Base-by-base conservation (phyloP, 768 basidiomycete genomes). In the Lentinula aciculospora region DNA sequence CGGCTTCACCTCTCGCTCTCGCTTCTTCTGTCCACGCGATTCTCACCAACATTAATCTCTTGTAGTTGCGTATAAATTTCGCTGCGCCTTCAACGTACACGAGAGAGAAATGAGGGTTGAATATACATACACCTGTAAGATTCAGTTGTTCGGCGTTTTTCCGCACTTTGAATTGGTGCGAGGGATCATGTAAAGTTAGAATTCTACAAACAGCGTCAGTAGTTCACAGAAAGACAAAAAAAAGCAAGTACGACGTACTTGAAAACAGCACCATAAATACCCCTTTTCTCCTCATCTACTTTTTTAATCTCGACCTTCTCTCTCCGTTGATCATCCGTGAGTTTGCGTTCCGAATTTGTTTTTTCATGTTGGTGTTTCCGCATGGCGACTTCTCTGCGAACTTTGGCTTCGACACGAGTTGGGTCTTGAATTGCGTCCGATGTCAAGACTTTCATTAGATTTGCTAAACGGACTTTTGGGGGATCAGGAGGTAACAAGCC, bases 381-480 rank as follows among this genome's bases (percentile, higher is more conserved):
- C 77, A 87, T 88, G 0, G 91, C 90, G 28, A 98, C 96, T 69
- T 99, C 97, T 32, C 92, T 80, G 46, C 94, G 80, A 13, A 99
- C 95, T 31, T 92, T 88, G 4, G 96, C 96, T 70, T 99, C 97
- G 3, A 99, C 93, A 51, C 94, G 86, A 2, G 97, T 99, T 0
- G 97, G 97, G 68, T 98, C 97, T 81, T 94, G 91, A 25, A 99
- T 88, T 0, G 95, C 96, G 66, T 98, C 94, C 8, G 92, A 91
- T 0, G 97, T 98, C 27, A 99, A 77, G 15, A 99, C 97, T 67
- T 93, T 94, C 95, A 98, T 98, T 68, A 98, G 72, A 71, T 99
- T 99, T 40, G 91, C 84, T 60, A 99, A 77, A 28, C 94, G 92
- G 58, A 99, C 96, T 80, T 99, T 99, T 0, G 96, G 94, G 37